Base-by-base conservation (phyloP, 1,284 basidiomycete species). In the Puccinia coronata region DNA sequence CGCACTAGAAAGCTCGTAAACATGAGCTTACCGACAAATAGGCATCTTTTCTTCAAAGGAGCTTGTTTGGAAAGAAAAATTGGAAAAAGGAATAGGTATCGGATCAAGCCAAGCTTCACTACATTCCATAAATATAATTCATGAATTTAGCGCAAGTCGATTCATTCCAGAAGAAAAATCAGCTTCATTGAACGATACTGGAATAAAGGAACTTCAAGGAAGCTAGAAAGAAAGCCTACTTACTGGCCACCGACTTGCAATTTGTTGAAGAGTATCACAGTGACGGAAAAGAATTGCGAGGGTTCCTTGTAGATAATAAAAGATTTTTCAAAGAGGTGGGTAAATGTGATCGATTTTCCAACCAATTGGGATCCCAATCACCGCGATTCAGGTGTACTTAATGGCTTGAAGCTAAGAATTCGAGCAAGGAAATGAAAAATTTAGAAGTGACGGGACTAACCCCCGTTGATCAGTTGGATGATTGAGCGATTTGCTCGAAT, bases 21-120 rank as follows among this genome's bases (percentile, higher is more conserved):
- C 11, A 34, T 9, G 31, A 31, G 39, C 67, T 70, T 34, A 70
- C 67, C 67, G 25, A 70, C 67, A 51, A 70, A 70, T 31, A 34
- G 8, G 39, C 67, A 70, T 51, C 67, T 70, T n/a, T 70, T 70
- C n/a, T 70, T 70, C 3, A 70, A n/a, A 31, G 41, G n/a, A 11
- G 39, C 49, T 51, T 51, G 12, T 4, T 31, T 70, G 2, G 67
- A 70, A 49, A 70, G 47, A 16, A 34, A 36, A 20, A 49, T 28
- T 31, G 67, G 67, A 47, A 70, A 70, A 28, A 70, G 47, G 43
- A 70, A 18, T 5, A 70, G 43, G n/a, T n/a, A n/a, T n/a, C n/a
- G n/a, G 14, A 70, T 47, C 41, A 70, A 51, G 6, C 25, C 41
- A 70, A 49, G 16, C 67, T 51, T 47, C 67, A 70, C 67, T 70